Evolutionary conservation across 2,329 filamentous ascomycete species (phyloP).

Genomic region (Coleophoma eucalyptorum): DNA sequence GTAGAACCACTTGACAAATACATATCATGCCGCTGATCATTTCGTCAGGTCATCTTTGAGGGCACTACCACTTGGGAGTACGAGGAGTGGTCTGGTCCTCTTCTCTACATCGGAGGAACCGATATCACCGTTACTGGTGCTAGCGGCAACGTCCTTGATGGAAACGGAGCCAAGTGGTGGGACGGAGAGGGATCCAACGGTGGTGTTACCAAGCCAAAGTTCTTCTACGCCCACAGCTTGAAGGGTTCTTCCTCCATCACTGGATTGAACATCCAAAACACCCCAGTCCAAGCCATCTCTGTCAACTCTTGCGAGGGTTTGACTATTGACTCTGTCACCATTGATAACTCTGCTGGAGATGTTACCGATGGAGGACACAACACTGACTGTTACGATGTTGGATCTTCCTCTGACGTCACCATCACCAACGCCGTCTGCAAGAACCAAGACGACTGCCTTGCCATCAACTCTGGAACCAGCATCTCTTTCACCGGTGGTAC

Average conservation of each 20-base stretch:
- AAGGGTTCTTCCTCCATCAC: constrained; percentile 43
- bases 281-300: constrained; percentile 49
- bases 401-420: constrained; percentile 39
- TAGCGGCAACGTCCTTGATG: constrained; percentile 41
- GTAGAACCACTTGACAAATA: neutral
- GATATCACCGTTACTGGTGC: constrained; percentile 20
- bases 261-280: constrained; percentile 47
- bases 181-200: constrained; percentile 56
- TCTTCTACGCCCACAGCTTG: constrained; percentile 52
- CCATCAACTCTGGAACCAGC: constrained; percentile 49
- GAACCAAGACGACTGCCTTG: constrained; percentile 59
- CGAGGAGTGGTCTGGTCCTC: constrained; percentile 60
- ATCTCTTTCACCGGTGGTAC: constrained; percentile 24
- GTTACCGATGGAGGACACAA: constrained; percentile 38
- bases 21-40: neutral
- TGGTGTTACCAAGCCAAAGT: constrained; percentile 60
- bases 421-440: constrained; percentile 47
- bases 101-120: constrained; percentile 39
- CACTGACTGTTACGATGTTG: constrained; percentile 52
- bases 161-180: constrained; percentile 52
- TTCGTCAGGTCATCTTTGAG: constrained; percentile 50
- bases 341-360: constrained; percentile 55
- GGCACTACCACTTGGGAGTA: constrained; percentile 67
- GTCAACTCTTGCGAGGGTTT: constrained; percentile 40
- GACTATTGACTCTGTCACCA: constrained; percentile 44